Conservation (phyloP, 495 filamentous ascomycete genomes). For the Glarea lozoyensis region DNA sequence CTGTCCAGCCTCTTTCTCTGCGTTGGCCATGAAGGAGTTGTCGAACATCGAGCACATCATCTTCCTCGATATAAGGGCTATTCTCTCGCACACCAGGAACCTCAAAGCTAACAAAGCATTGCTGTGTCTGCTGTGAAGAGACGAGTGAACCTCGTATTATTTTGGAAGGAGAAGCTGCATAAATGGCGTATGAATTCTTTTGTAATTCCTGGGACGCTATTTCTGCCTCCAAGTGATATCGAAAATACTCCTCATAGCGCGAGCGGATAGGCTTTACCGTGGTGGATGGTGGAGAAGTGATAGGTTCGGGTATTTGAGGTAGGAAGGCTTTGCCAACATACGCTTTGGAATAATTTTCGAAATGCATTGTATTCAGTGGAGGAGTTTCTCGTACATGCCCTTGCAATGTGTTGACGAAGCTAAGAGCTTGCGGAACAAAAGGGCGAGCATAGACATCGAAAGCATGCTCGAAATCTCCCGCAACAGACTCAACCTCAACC, state of each 20-base stretch:
- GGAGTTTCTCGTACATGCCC: conserved; percentile 13
- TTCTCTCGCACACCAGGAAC: conserved; percentile 35
- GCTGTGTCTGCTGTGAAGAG: background rate
- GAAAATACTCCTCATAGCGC: conserved; percentile 17
- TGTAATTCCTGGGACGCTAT: conserved; percentile 15
- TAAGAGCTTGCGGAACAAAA: conserved; percentile 25
- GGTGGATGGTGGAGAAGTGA: background rate
- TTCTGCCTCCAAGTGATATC: conserved; percentile 16
- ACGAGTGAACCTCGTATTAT: no score
- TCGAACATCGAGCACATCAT: conserved; percentile 33
- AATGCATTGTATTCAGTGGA: conserved; percentile 6
- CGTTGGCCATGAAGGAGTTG: conserved; percentile 25
- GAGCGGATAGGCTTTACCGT: background rate
- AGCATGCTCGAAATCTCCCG: background rate
- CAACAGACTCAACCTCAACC: background rate
- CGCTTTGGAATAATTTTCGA: background rate
- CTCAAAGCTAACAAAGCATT: conserved; percentile 10
- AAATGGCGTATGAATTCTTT: conserved; percentile 19
- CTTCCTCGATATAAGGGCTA: conserved; percentile 31
- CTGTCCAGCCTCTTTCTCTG: conserved; percentile 20
- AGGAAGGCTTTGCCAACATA: conserved; percentile 6
- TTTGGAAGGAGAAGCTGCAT: conserved; percentile 10
- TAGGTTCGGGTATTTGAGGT: conserved; percentile 1
- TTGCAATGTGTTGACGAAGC: conserved; percentile 20
- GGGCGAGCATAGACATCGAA: conserved; percentile 28